Conservation (phyloP, 495 filamentous ascomycete genomes). For the Xylaria palmicola region DNA sequence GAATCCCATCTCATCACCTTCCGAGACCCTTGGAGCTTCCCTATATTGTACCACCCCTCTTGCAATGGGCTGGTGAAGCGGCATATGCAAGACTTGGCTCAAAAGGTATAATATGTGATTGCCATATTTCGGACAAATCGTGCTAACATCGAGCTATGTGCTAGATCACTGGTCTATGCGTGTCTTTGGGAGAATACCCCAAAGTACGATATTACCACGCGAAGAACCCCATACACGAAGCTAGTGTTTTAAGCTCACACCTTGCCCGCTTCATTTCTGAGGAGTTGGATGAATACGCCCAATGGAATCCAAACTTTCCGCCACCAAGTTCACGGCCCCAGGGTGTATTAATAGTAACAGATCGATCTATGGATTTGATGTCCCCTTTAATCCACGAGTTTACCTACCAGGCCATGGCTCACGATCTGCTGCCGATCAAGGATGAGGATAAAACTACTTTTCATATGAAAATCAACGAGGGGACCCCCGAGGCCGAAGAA, state of each 20-base stretch:
- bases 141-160: constrained; percentile 4
- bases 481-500: constrained; percentile 60
- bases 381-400: constrained; percentile 92
- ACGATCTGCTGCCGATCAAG: constrained; percentile 83
- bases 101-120: constrained; percentile 62
- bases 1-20: constrained; percentile 92
- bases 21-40: constrained; percentile 92
- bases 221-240: constrained; percentile 73
- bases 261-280: constrained; percentile 90
- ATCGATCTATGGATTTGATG: constrained; percentile 87
- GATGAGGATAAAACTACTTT: constrained; percentile 88
- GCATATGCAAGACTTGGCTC: constrained; percentile 79
- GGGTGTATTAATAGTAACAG: constrained; percentile 80
- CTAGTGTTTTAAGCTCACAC: constrained; percentile 78
- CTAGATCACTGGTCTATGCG: constrained; percentile 80
- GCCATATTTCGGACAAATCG: not conserved
- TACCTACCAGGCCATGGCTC: constrained; percentile 97
- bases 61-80: constrained; percentile 79
- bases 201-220: constrained; percentile 88
- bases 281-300: constrained; percentile 81
- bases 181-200: constrained; percentile 82
- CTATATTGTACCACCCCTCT: constrained; percentile 82
- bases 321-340: constrained; percentile 76
- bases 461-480: constrained; percentile 73
- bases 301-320: constrained; percentile 80